A percentile compares a stretch with the other conserved stretches of the same genome.
Conservation (phyloP, 257 asterid genomes). For the Catharanthus roseus region DNA sequence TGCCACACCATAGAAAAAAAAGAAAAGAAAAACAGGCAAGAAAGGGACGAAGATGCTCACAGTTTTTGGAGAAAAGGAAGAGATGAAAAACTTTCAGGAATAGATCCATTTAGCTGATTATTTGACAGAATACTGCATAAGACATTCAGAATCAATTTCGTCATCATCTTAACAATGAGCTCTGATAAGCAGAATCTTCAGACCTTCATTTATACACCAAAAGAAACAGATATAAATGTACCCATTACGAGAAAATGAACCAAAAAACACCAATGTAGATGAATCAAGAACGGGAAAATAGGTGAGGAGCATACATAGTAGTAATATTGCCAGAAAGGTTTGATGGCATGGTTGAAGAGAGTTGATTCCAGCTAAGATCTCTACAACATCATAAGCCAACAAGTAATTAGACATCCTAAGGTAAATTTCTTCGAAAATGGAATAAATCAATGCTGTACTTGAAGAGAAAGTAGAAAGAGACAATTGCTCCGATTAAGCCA, state of each 20-base stretch:
- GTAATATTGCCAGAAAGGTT: slow-evolving; percentile 33
- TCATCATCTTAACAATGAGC: background rate
- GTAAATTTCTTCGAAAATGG: background rate
- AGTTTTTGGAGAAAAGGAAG: slow-evolving; percentile 43
- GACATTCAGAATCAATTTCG: slow-evolving; percentile 2
- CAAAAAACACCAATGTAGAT: background rate
- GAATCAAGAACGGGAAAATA: background rate
- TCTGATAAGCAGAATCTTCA: background rate
- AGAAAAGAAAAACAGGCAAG: background rate
- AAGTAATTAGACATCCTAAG: slow-evolving; percentile 3
- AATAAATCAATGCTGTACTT: background rate
- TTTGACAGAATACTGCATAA: slow-evolving; percentile 40
- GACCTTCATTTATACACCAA: background rate
- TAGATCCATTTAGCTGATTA: slow-evolving; percentile 37
- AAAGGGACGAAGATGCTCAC: slow-evolving; percentile 25
- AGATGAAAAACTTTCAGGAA: slow-evolving; percentile 32
- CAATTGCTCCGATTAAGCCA: background rate
- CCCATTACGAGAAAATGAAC: background rate
- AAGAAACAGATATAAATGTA: background rate
- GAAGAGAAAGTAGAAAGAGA: slow-evolving; percentile 2
- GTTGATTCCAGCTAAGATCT: slow-evolving; percentile 45
- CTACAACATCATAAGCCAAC: slow-evolving; percentile 21
- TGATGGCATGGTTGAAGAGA: slow-evolving; percentile 33
- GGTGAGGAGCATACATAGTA: slow-evolving; percentile 32
- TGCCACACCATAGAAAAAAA: background rate